These are phyloP conservation scores for Poronia punctata DNA, from an alignment of 495 filamentous ascomycete species.

Conservation along the genomic window DNA sequence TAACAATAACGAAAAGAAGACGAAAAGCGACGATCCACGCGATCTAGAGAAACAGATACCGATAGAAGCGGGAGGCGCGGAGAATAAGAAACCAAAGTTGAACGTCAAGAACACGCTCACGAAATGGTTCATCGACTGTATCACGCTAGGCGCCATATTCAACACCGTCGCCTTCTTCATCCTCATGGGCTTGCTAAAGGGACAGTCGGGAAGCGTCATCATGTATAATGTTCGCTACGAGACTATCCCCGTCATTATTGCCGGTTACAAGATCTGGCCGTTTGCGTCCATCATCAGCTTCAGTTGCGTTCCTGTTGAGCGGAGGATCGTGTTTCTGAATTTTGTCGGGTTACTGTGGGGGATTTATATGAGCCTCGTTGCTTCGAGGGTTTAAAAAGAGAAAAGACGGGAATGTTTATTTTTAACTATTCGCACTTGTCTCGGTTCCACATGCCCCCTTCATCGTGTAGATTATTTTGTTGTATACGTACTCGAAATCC, in stretches of 20 bases:
- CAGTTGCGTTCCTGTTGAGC: constrained; percentile 26
- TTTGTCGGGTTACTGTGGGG: constrained; percentile 29
- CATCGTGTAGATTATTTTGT: no score
- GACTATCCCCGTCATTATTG: constrained; percentile 26
- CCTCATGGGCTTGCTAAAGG: constrained; percentile 26
- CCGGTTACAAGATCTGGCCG: constrained; percentile 30
- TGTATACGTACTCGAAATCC: no score
- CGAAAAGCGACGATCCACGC: constrained; percentile 1
- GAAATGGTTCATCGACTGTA: constrained; percentile 31
- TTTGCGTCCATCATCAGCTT: constrained; percentile 30
- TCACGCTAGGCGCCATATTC: constrained; percentile 26
- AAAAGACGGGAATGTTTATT: neutral
- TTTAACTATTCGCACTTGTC: no score
- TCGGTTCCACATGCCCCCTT: no score
- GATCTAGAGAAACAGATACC: constrained; percentile 21
- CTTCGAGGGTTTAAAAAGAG: constrained; percentile 19
- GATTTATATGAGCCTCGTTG: constrained; percentile 30
- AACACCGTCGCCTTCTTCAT: constrained; percentile 29
- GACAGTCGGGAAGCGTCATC: constrained; percentile 15
- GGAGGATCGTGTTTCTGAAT: constrained; percentile 29
- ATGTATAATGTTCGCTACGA: constrained; percentile 18
- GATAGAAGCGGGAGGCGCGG: constrained; percentile 3
- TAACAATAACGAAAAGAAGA: no score
- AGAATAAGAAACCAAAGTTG: constrained; percentile 17
- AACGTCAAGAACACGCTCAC: constrained; percentile 23